Evolutionary conservation across 805 yeast genomes (phyloP).

Genomic region (Candida multigemmis): DNA sequence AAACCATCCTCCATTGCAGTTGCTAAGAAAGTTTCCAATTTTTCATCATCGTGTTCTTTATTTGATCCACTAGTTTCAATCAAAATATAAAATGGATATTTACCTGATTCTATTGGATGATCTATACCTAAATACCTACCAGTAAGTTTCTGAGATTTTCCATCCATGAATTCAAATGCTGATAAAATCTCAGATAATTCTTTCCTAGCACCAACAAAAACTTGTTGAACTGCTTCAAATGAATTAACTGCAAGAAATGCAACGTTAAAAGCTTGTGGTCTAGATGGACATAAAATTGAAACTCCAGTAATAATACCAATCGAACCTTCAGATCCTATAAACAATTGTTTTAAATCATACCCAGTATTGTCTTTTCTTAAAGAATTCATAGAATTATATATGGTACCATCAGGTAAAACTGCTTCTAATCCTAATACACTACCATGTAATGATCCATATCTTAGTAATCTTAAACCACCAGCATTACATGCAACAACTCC

Average conservation of each 20-base stretch:
- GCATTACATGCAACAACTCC: conserved; percentile 95
- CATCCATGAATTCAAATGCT: conserved; percentile 93
- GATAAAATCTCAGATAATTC: conserved; percentile 81
- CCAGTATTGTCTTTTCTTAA: conserved; percentile 95
- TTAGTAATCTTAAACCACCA: conserved; percentile 80
- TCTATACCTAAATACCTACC: conserved; percentile 45
- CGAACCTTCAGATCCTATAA: conserved; percentile 93
- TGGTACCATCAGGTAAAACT: conserved; percentile 84
- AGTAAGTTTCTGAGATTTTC: conserved; percentile 56
- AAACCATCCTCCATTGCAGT: conserved; percentile 73
- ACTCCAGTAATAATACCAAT: conserved; percentile 86
- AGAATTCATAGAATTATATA: conserved; percentile 71
- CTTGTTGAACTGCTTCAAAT: conserved; percentile 76
- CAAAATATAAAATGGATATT: conserved; percentile 81
- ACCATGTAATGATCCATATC: conserved; percentile 92
- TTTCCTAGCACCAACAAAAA: conserved; percentile 67
- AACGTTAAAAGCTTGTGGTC: conserved; percentile 80
- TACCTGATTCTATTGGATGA: conserved; percentile 71
- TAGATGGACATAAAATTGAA: conserved; percentile 80
- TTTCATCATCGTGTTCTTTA: conserved; percentile 87
- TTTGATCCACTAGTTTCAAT: conserved; percentile 96
- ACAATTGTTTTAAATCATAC: conserved; percentile 83
- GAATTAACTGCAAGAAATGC: conserved; percentile 78
- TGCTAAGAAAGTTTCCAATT: conserved; percentile 79
- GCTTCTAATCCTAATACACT: conserved; percentile 85